Conservation (phyloP, 805 yeast species). For the Schwanniomyces yamadae region DNA sequence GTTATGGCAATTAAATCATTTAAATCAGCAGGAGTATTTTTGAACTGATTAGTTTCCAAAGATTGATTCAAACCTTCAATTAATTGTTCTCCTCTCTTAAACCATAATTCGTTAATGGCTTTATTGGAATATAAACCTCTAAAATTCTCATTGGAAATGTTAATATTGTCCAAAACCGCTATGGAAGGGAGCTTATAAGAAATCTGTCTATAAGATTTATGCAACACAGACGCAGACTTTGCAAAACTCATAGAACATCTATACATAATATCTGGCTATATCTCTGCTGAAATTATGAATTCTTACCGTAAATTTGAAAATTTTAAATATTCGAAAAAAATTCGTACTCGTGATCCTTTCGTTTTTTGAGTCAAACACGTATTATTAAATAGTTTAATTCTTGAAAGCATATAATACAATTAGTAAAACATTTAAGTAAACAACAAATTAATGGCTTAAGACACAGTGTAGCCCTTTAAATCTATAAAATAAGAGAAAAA, state of each 20-base stretch:
- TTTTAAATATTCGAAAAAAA: constrained; percentile 1
- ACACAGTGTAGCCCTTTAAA: too few relatives aligned
- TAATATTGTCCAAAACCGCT: constrained; percentile 28
- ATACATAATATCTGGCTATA: constrained; percentile 2
- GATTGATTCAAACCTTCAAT: constrained; percentile 34
- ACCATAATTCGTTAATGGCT: constrained; percentile 39
- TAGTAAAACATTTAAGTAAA: too few relatives aligned
- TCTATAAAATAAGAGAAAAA: too few relatives aligned
- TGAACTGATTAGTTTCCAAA: constrained; percentile 27
- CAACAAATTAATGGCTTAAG: too few relatives aligned
- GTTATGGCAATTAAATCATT: constrained; percentile 39
- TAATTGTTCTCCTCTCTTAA: constrained; percentile 34
- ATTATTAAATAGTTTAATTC: too few relatives aligned
- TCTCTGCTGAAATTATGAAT: neutral
- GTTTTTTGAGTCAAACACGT: too few relatives aligned
- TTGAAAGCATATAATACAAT: too few relatives aligned
- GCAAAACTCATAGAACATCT: constrained; percentile 5
- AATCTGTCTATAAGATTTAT: constrained; percentile 11
- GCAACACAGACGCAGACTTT: neutral
- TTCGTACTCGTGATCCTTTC: too few relatives aligned
- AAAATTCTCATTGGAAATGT: constrained; percentile 26
- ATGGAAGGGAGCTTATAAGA: constrained; percentile 37
- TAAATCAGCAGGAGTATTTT: constrained; percentile 26
- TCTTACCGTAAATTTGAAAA: neutral
- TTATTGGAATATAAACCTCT: constrained; percentile 34